Conservation (phyloP, 768 basidiomycete genomes). For the Podaxis sp. region DNA sequence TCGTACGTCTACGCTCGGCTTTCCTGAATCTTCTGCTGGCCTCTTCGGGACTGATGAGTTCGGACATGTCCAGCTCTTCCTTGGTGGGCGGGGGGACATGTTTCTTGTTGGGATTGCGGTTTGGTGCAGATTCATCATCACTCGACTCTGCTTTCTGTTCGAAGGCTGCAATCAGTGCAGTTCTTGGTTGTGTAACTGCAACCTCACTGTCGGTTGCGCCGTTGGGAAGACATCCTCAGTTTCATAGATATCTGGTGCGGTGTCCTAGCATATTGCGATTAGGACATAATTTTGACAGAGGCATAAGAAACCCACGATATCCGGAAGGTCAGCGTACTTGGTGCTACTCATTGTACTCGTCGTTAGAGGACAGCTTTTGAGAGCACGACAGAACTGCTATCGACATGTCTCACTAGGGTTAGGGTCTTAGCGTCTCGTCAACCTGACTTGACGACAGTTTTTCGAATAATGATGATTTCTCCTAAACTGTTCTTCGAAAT, state of each 20-base stretch:
- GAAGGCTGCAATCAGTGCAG: conserved; percentile 6
- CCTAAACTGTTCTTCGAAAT: not conserved
- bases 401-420: not conserved
- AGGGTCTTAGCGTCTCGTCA: not conserved
- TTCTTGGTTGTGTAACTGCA: conserved; percentile 1
- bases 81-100: conserved; percentile 35
- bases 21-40: conserved; percentile 68
- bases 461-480: not conserved
- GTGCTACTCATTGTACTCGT: conserved; percentile 47
- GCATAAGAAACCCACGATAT: conserved; percentile 60
- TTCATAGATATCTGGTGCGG: conserved; percentile 89
- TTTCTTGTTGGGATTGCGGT: conserved; percentile 31
- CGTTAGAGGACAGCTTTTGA: not conserved
- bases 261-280: conserved; percentile 51
- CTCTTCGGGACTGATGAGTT: conserved; percentile 58
- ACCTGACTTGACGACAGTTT: not conserved
- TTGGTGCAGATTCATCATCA: conserved; percentile 56
- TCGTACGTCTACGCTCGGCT: conserved; percentile 62
- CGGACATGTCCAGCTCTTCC: conserved; percentile 70
- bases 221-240: conserved; percentile 74
- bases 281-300: not conserved
- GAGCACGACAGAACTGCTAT: not conserved
- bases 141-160: conserved; percentile 56
- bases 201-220: conserved; percentile 46
- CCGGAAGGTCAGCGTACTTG: conserved; percentile 89